phyloP scores from a whole-genome alignment of 169 alveolate genomes.

The Babesia gibsoni region DNA sequence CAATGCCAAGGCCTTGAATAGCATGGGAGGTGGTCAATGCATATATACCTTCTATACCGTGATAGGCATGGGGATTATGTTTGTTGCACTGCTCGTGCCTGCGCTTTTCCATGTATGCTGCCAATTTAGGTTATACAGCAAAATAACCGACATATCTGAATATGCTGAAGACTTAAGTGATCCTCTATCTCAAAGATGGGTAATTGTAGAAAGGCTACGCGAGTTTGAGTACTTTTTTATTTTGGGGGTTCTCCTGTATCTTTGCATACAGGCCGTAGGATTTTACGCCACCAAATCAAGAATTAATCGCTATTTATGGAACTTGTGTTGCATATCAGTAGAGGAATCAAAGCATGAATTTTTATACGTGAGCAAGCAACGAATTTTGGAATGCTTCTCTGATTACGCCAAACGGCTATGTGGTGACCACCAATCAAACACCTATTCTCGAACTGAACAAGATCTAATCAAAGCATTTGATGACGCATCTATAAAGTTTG shows the following conservation, averaged over 20 bases:
- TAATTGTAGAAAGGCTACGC: conserved; percentile 22
- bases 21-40: conserved; percentile 11
- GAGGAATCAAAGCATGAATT: conserved; percentile 27
- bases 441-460: conserved; percentile 8
- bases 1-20: neutral
- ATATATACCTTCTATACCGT: conserved; percentile 17
- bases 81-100: conserved; percentile 36
- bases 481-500: conserved; percentile 46
- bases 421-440: conserved; percentile 4
- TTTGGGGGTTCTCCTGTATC: conserved; percentile 46
- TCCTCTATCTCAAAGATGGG: neutral
- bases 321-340: conserved; percentile 35
- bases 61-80: conserved; percentile 30
- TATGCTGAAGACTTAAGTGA: neutral
- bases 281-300: conserved; percentile 30
- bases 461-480: conserved; percentile 24
- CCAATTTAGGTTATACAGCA: conserved; percentile 47
- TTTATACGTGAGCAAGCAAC: conserved; percentile 23
- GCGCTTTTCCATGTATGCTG: conserved; percentile 44
- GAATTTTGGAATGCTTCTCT: conserved; percentile 38
- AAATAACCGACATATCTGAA: neutral
- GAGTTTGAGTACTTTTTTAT: conserved; percentile 57
- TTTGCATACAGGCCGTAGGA: conserved; percentile 42
- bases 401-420: conserved; percentile 18
- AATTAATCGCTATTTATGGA: conserved; percentile 30